Evolutionary conservation across 2,329 filamentous ascomycete genomes (phyloP).

Genomic region (Curvularia sp.): DNA sequence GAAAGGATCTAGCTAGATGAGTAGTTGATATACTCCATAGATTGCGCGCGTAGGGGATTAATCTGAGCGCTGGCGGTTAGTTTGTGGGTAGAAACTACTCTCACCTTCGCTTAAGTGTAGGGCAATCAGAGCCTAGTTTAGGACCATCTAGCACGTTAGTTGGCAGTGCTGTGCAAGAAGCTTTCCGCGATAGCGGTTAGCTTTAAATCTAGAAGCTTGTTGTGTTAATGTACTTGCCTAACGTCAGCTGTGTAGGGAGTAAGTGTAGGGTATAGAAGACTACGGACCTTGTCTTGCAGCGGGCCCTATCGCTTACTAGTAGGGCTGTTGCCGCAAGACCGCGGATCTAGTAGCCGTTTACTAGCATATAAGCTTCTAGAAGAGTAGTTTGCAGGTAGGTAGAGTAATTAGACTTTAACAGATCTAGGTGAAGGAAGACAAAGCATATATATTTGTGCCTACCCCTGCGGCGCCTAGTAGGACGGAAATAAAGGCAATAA

Average conservation of each 20-base stretch:
- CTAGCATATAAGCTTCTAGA: conserved; percentile 18
- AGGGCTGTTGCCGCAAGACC: conserved; percentile 30
- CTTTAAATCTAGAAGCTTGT: conserved; percentile 3
- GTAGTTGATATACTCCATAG: too few species aligned
- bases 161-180: conserved; percentile 16
- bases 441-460: background rate
- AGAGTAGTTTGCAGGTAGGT: background rate
- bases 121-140: conserved; percentile 17
- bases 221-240: background rate
- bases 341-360: conserved; percentile 25
- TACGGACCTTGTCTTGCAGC: conserved; percentile 15
- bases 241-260: background rate
- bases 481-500: background rate
- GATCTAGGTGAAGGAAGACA: background rate
- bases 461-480: background rate
- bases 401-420: background rate
- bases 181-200: conserved; percentile 20
- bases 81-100: too few species aligned
- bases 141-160: conserved; percentile 10
- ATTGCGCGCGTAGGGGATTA: too few species aligned
- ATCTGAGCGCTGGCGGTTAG: too few species aligned
- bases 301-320: conserved; percentile 27
- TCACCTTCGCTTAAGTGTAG: too few species aligned
- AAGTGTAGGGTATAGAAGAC: background rate
- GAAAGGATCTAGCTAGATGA: too few species aligned